phyloP scores from a whole-genome alignment of 495 filamentous ascomycete genomes.

The Aspergillus sclerotiicarbonarius region DNA sequence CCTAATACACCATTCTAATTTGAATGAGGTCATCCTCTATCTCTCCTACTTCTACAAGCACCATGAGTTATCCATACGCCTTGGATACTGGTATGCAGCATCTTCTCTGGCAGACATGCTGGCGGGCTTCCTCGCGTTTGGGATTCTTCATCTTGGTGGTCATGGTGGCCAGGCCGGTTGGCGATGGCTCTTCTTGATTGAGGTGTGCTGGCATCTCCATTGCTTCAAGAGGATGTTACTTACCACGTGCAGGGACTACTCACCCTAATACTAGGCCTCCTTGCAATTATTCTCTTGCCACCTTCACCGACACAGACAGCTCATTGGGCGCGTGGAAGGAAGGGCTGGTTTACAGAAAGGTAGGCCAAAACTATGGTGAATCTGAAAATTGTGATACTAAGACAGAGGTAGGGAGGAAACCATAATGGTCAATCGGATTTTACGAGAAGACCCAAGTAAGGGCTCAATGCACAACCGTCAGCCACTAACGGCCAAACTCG shows the following conservation, averaged over 20 bases:
- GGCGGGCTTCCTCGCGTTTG: constrained; percentile 48
- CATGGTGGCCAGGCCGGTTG: constrained; percentile 27
- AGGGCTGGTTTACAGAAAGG: constrained; percentile 68
- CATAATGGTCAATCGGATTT: constrained; percentile 71
- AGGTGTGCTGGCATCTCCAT: constrained; percentile 19
- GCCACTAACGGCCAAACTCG: constrained; percentile 42
- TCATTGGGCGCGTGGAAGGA: constrained; percentile 60
- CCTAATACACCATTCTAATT: background rate
- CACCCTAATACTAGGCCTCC: constrained; percentile 57
- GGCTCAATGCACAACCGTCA: constrained; percentile 61
- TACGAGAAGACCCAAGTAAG: constrained; percentile 73
- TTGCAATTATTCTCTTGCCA: constrained; percentile 62
- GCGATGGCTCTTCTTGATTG: constrained; percentile 48
- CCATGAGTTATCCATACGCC: constrained; percentile 59
- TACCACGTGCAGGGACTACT: constrained; percentile 25
- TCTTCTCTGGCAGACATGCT: constrained; percentile 54
- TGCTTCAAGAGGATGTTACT: background rate
- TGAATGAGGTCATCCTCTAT: constrained; percentile 48
- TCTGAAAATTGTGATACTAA: background rate
- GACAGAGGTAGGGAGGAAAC: constrained; percentile 34
- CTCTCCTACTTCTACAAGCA: constrained; percentile 71
- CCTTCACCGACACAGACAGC: constrained; percentile 64
- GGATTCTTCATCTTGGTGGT: constrained; percentile 43
- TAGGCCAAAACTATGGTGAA: constrained; percentile 30
- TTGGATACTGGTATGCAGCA: constrained; percentile 60